A percentile compares a stretch with the other conserved stretches of the same genome.
These are phyloP conservation scores for Sugiyamaella novakii DNA, from an alignment of 1,139 yeast genomes.

Conservation along the genomic window DNA sequence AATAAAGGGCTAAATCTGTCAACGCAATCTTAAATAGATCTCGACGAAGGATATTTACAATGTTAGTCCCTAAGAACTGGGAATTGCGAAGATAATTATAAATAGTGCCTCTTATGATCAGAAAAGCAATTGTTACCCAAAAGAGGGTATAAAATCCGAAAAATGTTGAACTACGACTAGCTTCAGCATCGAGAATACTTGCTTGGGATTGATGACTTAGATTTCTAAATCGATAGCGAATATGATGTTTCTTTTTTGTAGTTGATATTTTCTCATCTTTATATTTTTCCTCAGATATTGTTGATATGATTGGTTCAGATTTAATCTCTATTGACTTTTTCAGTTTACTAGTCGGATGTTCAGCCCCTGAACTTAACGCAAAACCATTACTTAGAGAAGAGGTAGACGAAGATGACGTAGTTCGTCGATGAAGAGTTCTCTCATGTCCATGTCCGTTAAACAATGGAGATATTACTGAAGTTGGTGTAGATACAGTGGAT, in stretches of 20 bases:
- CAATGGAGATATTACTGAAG: not conserved
- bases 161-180: constrained; percentile 36
- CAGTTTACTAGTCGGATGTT: not conserved
- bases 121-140: constrained; percentile 41
- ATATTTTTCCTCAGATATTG: not conserved
- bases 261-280: not conserved
- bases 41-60: constrained; percentile 52
- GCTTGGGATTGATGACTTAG: constrained; percentile 26
- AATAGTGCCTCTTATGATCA: constrained; percentile 35
- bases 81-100: constrained; percentile 40
- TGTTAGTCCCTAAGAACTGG: constrained; percentile 49
- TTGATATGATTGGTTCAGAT: not conserved
- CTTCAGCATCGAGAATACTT: constrained; percentile 34
- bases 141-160: constrained; percentile 45
- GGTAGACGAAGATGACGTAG: constrained; percentile 12
- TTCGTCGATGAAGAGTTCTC: constrained; percentile 8
- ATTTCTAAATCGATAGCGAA: constrained; percentile 27
- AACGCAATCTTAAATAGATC: constrained; percentile 66
- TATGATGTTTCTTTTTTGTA: constrained; percentile 1
- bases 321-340: not conserved
- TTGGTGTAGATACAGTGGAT: not conserved
- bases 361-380: not conserved
- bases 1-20: constrained; percentile 71
- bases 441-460: not conserved
- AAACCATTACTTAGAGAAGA: constrained; percentile 11